Evolutionary conservation across 2,329 filamentous ascomycete genomes (phyloP), one percentile per base, ranked within the genome.

Genomic region (Hypomyces perniciosus): DNA sequence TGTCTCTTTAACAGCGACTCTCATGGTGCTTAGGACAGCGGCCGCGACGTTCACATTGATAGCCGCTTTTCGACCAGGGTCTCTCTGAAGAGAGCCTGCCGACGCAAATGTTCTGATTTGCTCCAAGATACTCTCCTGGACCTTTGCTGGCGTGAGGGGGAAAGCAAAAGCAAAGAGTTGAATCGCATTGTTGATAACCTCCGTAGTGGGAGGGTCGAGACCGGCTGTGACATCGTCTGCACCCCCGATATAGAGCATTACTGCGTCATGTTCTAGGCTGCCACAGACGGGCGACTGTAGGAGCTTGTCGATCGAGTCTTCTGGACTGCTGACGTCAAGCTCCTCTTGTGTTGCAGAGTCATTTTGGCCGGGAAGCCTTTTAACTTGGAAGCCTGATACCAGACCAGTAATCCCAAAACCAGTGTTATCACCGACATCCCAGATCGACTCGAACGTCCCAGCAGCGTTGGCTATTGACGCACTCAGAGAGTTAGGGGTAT

Each of bases 81-180:
- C 93, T 56, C 93, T 81, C 58, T 92, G 88, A 26, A 96, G 73
- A 45, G 81, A 83, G 1, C 83, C 82, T 1, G 90, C 87, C 1
- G 89, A 86, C n/a, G 93, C 75, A 62, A 95, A 95, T 0, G 89
- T 93, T 12, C 88, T 86, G 44, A 97, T 85, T 64, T 99, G 93
- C 67, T 99, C 93, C 8, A 99, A 73, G 44, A 95, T 89, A 63
- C 92, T 96, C 67, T 99, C 93, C 62, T 99, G 93, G 3, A 99
- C 88, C 62, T 92, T 96, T 4, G 89, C 79, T 0, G 88, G 86
- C 42, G 95, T 95, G 8, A 96, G 74, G 3, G 93, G 91, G 51
- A 99, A 84, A 37, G 90, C 88, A 48, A 95, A 88, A 2, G 91
- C 90, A 65, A 99, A 99, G 0, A 97, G 75, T 55, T 93, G 86